Evolutionary conservation across 129 eudicot species (phyloP).

Genomic region (Helianthus annuus): HanXRQr2.0-SUNRISE NC_035442.2:19286177-19286676

Average conservation of each 20-base stretch:
- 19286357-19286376: slow-evolving; percentile 62
- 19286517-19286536: slow-evolving; percentile 95
- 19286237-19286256: slow-evolving; percentile 66
- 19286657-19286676: neutral
- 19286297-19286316: slow-evolving; percentile 58
- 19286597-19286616: too few relatives aligned
- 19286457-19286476: slow-evolving; percentile 49
- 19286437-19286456: slow-evolving; percentile 55
- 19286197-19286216: slow-evolving; percentile 66
- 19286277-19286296: slow-evolving; percentile 76
- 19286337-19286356: slow-evolving; percentile 54
- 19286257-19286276: slow-evolving; percentile 71
- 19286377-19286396: slow-evolving; percentile 67
- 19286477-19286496: slow-evolving; percentile 74
- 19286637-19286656: neutral
- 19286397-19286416: slow-evolving; percentile 33
- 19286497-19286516: slow-evolving; percentile 88
- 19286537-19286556: slow-evolving; percentile 21
- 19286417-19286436: slow-evolving; percentile 42
- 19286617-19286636: neutral
- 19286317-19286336: slow-evolving; percentile 69
- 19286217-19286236: slow-evolving; percentile 55
- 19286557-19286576: neutral
- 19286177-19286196: slow-evolving; percentile 76
- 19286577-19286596: too few relatives aligned